Evolutionary conservation across 2,329 filamentous ascomycete genomes (phyloP).

Genomic region (Gremmenia infestans): DNA sequence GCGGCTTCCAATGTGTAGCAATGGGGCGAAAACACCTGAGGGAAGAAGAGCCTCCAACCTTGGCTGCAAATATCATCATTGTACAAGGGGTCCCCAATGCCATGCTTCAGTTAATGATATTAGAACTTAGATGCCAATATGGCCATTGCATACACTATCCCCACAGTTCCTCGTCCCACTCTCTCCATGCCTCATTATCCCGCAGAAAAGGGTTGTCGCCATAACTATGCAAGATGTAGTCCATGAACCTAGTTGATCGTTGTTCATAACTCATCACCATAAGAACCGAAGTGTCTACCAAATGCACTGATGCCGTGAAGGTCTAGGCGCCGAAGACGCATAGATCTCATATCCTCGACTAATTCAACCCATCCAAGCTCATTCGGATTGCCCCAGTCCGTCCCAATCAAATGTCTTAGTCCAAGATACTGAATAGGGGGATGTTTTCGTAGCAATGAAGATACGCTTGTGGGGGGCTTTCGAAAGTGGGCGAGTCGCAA

Average conservation of each 20-base stretch:
- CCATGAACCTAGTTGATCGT: neutral
- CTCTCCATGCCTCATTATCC: neutral
- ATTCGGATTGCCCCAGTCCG: neutral
- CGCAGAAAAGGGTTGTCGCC: neutral
- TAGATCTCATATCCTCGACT: neutral
- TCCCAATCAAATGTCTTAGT: neutral
- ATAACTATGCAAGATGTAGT: slow-evolving; percentile 5
- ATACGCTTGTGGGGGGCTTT: neutral
- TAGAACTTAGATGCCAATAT: neutral
- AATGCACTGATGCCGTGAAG: neutral
- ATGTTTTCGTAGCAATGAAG: neutral
- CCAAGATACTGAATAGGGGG: neutral
- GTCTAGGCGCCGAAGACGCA: neutral
- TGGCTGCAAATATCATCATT: no score
- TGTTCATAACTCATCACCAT: neutral
- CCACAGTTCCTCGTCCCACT: neutral
- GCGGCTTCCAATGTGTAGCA: no score
- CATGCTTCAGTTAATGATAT: no score
- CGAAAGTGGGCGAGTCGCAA: neutral
- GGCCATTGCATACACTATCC: neutral
- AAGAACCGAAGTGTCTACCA: neutral
- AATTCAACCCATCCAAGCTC: neutral
- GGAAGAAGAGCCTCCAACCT: no score
- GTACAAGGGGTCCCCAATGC: no score
- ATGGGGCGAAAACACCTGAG: no score